A percentile compares a stretch with the other conserved stretches of the same genome.
phyloP scores from a whole-genome alignment of 768 basidiomycete genomes.

The Pleurotus platypus region DNA sequence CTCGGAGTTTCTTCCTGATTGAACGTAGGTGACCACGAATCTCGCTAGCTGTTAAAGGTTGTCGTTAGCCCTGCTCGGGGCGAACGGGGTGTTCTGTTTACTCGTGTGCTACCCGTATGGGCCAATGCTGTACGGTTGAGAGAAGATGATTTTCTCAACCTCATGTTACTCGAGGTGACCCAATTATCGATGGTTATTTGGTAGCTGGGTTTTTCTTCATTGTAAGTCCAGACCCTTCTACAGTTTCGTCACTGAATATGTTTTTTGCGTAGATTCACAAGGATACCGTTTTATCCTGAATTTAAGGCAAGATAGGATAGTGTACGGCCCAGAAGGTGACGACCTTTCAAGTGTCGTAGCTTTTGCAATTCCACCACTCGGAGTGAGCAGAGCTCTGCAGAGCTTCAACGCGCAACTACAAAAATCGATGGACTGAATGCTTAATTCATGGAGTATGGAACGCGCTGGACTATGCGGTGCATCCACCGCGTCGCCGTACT shows the following conservation, averaged over 20 bases:
- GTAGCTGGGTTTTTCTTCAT: neutral
- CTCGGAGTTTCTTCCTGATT: conserved; percentile 15
- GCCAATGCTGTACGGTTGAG: neutral
- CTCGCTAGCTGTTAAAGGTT: neutral
- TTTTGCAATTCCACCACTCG: no score
- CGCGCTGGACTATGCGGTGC: no score
- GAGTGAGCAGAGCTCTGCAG: no score
- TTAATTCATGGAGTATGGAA: no score
- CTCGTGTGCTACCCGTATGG: neutral
- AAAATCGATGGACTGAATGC: no score
- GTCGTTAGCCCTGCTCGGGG: neutral
- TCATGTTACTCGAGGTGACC: no score
- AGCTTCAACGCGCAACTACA: no score
- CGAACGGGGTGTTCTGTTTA: neutral
- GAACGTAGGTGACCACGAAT: conserved; percentile 7
- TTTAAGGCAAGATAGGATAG: neutral
- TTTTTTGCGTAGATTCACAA: neutral
- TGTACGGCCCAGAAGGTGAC: no score
- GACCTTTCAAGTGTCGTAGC: no score
- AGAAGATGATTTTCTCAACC: no score
- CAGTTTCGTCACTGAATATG: neutral
- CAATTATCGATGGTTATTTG: neutral
- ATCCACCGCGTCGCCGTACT: no score
- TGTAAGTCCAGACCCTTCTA: neutral
- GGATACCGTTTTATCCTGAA: neutral